Evolutionary conservation across 2,329 filamentous ascomycete species (phyloP), one percentile per base, ranked within the genome.

Genomic region (Tolypocladium ophioglossoides): DNA sequence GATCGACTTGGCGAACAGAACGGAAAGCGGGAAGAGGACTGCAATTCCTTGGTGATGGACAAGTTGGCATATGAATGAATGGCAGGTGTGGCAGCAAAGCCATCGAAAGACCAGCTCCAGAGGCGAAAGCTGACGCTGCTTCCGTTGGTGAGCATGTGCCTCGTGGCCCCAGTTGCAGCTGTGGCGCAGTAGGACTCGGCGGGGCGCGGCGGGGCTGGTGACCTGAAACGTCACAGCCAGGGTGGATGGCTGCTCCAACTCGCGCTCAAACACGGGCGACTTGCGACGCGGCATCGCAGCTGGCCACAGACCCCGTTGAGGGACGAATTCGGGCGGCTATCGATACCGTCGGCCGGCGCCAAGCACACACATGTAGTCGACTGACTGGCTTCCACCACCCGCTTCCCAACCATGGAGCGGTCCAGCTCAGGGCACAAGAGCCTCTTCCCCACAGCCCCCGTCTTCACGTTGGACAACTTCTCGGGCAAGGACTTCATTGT

Each of bases 401-500:
- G 44, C 27, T 32, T 48, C 27, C 27, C 61, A 53, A 68, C 60
- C 64, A 74, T 74, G 72, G 72, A 74, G 61, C 70, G 72, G 61
- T 67, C 72, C 59, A 69, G 67, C 63, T 69, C 68, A 57, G 77
- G 76, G 56, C 78, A 82, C 62, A 80, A 84, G 72, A 78, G 84
- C 61, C 78, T 91, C 66, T 92, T 89, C 67, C 86, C 87, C 55
- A 84, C 83, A 69, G 88, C 86, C 40, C 89, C 89, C 57, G 86
- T 80, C 69, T 96, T 96, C 74, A 89, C 84, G 11, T 78, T 97
- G 57, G 89, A 96, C 47, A 91, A 91, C 73, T 90, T 91, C 71
- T 89, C 89, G 55, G 88, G 79, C 68, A 88, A 88, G 64, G 94
- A 97, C 73, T 99, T 97, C 66, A 96, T 97, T 59, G 92, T 97